These are phyloP conservation scores for Zymoseptoria tritici DNA, from an alignment of 2,329 filamentous ascomycete species.

Conservation along the genomic window DNA sequence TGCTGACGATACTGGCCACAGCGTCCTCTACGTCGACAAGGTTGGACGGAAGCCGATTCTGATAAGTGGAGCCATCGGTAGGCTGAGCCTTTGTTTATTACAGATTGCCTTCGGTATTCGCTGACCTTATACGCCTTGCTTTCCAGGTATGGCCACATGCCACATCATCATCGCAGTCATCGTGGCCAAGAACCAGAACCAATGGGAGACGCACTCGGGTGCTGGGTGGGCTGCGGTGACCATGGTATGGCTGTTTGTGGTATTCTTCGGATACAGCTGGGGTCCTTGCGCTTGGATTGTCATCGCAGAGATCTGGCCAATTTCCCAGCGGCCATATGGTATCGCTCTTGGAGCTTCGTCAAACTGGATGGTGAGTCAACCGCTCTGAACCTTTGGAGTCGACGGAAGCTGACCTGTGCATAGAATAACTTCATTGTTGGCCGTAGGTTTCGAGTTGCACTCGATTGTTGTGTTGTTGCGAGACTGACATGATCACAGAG, in stretches of 20 bases:
- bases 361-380: constrained; percentile 33
- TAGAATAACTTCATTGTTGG: constrained; percentile 58
- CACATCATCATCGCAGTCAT: constrained; percentile 51
- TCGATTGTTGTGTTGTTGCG: not conserved
- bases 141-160: constrained; percentile 34
- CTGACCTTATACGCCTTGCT: too few relatives aligned
- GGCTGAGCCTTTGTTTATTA: too few relatives aligned
- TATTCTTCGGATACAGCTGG: constrained; percentile 59
- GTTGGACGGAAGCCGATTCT: constrained; percentile 37
- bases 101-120: too few relatives aligned
- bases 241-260: constrained; percentile 68
- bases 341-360: constrained; percentile 55
- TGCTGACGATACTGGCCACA: not conserved
- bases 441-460: constrained; percentile 20
- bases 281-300: constrained; percentile 64
- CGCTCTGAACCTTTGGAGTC: constrained; percentile 33
- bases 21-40: constrained; percentile 57
- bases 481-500: not conserved
- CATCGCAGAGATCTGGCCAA: constrained; percentile 66
- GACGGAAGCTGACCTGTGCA: constrained; percentile 18
- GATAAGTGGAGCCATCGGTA: constrained; percentile 29
- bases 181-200: constrained; percentile 54
- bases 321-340: constrained; percentile 62
- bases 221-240: constrained; percentile 63
- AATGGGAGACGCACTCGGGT: constrained; percentile 50